Evolutionary conservation across 1,139 yeast genomes (phyloP).

Genomic region (Casaregolazyma lundiana): DNA sequence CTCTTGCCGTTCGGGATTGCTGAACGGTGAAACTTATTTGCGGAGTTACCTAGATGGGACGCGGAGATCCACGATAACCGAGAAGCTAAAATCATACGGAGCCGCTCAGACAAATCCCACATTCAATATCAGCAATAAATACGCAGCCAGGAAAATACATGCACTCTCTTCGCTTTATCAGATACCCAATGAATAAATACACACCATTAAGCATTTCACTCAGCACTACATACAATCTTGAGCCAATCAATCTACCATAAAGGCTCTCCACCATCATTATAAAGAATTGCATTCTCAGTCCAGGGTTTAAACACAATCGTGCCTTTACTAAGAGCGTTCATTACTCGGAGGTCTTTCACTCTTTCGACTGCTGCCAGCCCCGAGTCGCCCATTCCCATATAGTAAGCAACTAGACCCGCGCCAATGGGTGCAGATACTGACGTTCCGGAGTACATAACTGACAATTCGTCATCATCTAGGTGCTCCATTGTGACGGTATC

Average conservation of each 20-base stretch:
- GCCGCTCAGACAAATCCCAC: too few relatives aligned
- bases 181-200: not conserved
- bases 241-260: slow-evolving; percentile 27
- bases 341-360: slow-evolving; percentile 19
- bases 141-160: too few relatives aligned
- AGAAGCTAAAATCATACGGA: not conserved
- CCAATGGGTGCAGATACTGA: slow-evolving; percentile 86
- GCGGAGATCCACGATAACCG: not conserved
- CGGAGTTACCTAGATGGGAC: not conserved
- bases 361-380: slow-evolving; percentile 38
- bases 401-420: slow-evolving; percentile 65
- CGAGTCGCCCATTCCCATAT: slow-evolving; percentile 58
- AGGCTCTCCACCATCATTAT: slow-evolving; percentile 39
- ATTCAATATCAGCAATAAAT: not conserved
- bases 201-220: not conserved
- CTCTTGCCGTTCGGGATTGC: not conserved
- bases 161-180: too few relatives aligned
- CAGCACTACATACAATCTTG: not conserved
- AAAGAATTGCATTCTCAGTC: slow-evolving; percentile 39
- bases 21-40: not conserved
- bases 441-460: slow-evolving; percentile 65
- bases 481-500: not conserved
- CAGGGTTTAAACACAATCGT: slow-evolving; percentile 31
- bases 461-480: slow-evolving; percentile 20
- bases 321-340: slow-evolving; percentile 29